Percentiles rank a stretch among this genome's conserved stretches.
These are phyloP conservation scores for Aspergillus sclerotialis DNA, from an alignment of 2,329 filamentous ascomycete genomes.

Conservation along the genomic window DNA sequence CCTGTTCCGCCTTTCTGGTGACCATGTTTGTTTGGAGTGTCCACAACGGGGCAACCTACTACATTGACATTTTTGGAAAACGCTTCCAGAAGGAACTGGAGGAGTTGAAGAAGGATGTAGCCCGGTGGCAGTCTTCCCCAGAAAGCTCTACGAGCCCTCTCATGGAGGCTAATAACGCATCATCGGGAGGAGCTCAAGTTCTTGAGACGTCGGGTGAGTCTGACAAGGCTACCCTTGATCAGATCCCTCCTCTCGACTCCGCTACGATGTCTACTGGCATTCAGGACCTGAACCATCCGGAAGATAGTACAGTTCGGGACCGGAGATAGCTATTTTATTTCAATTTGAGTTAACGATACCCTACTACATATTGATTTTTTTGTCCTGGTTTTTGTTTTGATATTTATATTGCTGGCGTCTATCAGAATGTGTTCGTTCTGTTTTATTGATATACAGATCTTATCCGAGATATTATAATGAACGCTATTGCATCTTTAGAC, in stretches of 20 bases:
- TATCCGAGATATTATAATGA: no score
- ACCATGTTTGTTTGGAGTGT: constrained; percentile 89
- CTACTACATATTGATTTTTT: constrained; percentile 7
- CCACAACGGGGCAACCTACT: constrained; percentile 94
- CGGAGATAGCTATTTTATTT: constrained; percentile 12
- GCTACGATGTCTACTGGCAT: constrained; percentile 20
- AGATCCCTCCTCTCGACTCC: constrained; percentile 31
- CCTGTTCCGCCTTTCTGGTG: constrained; percentile 68
- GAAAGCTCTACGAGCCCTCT: constrained; percentile 25
- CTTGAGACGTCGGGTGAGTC: constrained; percentile 17
- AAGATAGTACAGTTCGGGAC: constrained; percentile 14
- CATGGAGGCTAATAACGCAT: constrained; percentile 16
- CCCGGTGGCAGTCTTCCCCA: constrained; percentile 65
- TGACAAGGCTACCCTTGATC: constrained; percentile 23
- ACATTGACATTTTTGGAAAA: constrained; percentile 96
- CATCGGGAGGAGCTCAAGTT: constrained; percentile 13
- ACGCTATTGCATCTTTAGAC: no score
- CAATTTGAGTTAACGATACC: constrained; percentile 8
- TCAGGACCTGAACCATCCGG: constrained; percentile 6
- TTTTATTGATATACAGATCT: no score
- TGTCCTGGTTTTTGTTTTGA: constrained; percentile 1
- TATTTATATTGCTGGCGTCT: neutral
- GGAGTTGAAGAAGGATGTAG: constrained; percentile 77
- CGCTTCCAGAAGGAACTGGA: constrained; percentile 96
- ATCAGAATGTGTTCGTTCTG: neutral